These are phyloP conservation scores for Lomentospora prolificans DNA, from an alignment of 2,329 filamentous ascomycete genomes.

Conservation along the genomic window DNA sequence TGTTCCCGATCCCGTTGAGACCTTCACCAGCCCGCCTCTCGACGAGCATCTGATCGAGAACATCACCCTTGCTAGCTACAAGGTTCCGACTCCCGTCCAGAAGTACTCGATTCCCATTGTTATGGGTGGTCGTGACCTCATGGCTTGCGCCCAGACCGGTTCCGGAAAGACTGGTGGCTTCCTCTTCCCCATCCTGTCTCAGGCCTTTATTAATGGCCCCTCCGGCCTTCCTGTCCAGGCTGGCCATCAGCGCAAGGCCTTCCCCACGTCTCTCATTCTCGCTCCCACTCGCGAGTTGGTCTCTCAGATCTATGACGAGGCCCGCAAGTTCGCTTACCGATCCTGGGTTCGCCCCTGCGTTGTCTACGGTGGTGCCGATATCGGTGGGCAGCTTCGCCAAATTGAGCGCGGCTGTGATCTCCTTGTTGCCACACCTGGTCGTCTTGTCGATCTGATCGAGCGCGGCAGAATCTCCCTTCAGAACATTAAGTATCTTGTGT, in stretches of 20 bases:
- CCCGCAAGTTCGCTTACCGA: slow-evolving; percentile 96
- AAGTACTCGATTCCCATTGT: slow-evolving; percentile 99
- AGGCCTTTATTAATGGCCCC: slow-evolving; percentile 86
- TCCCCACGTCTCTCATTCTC: slow-evolving; percentile 90
- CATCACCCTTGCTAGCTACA: slow-evolving; percentile 91
- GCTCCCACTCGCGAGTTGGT: slow-evolving; percentile 97
- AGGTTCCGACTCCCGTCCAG: slow-evolving; percentile 91
- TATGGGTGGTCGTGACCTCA: slow-evolving; percentile 93
- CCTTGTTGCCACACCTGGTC: slow-evolving; percentile 90
- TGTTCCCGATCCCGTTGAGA: slow-evolving; percentile 82
- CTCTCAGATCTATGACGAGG: slow-evolving; percentile 95
- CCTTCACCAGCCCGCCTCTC: slow-evolving; percentile 89
- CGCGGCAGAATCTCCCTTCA: slow-evolving; percentile 93
- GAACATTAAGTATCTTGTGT: slow-evolving; percentile 98
- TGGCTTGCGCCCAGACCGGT: slow-evolving; percentile 99
- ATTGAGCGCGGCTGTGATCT: slow-evolving; percentile 97
- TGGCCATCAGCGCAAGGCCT: slow-evolving; percentile 93
- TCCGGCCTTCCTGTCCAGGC: slow-evolving; percentile 55
- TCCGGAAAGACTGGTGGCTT: slow-evolving; percentile 99
- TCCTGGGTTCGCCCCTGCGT: slow-evolving; percentile 98
- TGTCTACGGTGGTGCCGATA: slow-evolving; percentile 98
- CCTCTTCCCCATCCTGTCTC: slow-evolving; percentile 97
- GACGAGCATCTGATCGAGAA: slow-evolving; percentile 89
- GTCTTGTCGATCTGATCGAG: slow-evolving; percentile 96
- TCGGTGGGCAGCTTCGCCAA: slow-evolving; percentile 93